A percentile compares a stretch with the other conserved stretches of the same genome.
Conservation (phyloP, 1,139 yeast genomes). For the Saccharomyces hybrid region DNA sequence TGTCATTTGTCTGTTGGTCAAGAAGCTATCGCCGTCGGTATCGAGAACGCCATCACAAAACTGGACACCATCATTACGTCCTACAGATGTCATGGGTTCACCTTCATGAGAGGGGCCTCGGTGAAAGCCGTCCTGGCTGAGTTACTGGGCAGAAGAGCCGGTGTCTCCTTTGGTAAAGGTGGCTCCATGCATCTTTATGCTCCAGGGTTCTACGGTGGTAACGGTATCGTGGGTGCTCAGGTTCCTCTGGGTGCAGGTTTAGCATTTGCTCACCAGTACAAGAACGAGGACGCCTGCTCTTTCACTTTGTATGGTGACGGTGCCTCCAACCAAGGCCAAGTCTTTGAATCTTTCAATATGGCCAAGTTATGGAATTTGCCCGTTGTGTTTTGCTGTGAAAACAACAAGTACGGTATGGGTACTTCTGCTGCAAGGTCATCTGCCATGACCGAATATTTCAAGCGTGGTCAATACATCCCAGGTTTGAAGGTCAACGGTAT, state of each 20-base stretch:
- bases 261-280: constrained; percentile 94
- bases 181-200: constrained; percentile 99
- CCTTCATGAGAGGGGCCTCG: constrained; percentile 90
- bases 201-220: constrained; percentile 94
- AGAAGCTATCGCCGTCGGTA: constrained; percentile 98
- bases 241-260: constrained; percentile 97
- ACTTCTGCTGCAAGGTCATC: constrained; percentile 95
- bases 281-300: constrained; percentile 70
- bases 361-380: constrained; percentile 98
- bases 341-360: constrained; percentile 95
- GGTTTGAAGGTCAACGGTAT: constrained; percentile 98
- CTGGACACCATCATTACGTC: constrained; percentile 90
- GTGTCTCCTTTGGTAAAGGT: constrained; percentile 96
- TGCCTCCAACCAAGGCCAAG: constrained; percentile 99
- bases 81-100: constrained; percentile 98
- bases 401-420: constrained; percentile 99
- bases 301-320: constrained; percentile 97
- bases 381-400: constrained; percentile 90
- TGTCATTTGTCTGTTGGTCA: constrained; percentile 98
- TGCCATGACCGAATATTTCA: constrained; percentile 92
- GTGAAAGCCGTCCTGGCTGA: constrained; percentile 89
- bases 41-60: constrained; percentile 83
- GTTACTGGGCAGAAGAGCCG: constrained; percentile 92
- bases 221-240: constrained; percentile 99
- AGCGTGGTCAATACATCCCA: constrained; percentile 99